Evolutionary conservation across 805 yeast species (phyloP).

Genomic region (Schizosaccharomyces lindneri): DNA sequence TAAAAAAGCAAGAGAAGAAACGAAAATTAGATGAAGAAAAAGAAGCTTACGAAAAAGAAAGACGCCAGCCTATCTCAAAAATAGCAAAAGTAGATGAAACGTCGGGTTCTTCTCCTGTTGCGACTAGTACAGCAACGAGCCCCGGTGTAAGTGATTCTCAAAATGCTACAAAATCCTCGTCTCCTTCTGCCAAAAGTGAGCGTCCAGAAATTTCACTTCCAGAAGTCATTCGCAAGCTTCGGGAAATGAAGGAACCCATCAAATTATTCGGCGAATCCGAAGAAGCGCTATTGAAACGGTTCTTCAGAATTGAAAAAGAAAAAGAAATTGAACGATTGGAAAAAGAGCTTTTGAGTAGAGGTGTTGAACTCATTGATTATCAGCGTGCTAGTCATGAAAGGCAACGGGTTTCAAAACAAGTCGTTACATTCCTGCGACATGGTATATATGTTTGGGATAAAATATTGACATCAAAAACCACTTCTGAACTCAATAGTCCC

Average conservation of each 20-base stretch:
- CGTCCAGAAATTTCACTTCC: constrained; percentile 10
- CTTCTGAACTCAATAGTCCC: neutral
- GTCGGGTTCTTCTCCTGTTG: neutral
- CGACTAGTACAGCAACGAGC: neutral
- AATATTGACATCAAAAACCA: constrained; percentile 13
- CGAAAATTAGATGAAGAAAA: constrained; percentile 8
- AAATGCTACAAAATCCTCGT: neutral
- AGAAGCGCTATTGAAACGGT: constrained; percentile 9
- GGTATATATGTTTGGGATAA: constrained; percentile 19
- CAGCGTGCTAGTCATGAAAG: constrained; percentile 9
- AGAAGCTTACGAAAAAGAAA: constrained; percentile 8
- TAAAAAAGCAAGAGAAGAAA: constrained; percentile 7
- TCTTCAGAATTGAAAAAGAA: constrained; percentile 3
- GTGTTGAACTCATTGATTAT: constrained; percentile 7
- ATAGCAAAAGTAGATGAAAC: constrained; percentile 7
- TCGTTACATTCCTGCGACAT: constrained; percentile 20
- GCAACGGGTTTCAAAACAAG: constrained; percentile 23
- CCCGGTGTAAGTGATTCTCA: neutral
- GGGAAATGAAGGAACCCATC: constrained; percentile 10
- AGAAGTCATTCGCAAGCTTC: constrained; percentile 11
- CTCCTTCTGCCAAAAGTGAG: neutral
- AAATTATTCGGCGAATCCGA: constrained; percentile 10
- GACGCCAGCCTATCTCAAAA: neutral
- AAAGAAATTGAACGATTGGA: neutral
- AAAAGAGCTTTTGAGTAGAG: constrained; percentile 3